phyloP scores from a whole-genome alignment of 768 basidiomycete genomes.

The Tremella mesenterica region DNA sequence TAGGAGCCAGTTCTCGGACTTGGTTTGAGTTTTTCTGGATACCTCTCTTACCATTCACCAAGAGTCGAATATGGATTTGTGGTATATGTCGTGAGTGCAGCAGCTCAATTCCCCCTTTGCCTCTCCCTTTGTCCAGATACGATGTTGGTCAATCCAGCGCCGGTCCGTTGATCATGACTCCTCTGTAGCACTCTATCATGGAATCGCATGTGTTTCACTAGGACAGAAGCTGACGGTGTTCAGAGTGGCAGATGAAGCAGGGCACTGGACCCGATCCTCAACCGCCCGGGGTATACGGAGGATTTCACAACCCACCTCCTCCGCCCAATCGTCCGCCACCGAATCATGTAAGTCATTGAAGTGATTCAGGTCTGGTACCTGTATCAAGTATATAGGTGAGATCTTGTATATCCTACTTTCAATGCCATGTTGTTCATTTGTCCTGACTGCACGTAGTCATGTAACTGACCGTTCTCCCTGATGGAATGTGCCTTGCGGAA shows the following conservation, averaged over 20 bases:
- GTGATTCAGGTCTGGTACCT: neutral
- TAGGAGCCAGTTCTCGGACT: constrained; percentile 21
- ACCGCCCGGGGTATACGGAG: constrained; percentile 18
- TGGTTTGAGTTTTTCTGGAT: constrained; percentile 41
- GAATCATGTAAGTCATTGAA: neutral
- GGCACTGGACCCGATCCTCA: constrained; percentile 38
- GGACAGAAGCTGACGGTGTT: neutral
- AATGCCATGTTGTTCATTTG: neutral
- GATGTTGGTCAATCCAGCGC: no score
- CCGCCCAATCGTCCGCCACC: constrained; percentile 11
- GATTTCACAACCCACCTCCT: constrained; percentile 5
- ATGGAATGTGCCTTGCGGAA: neutral
- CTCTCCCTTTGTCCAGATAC: neutral
- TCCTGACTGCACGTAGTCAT: neutral
- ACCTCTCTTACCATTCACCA: constrained; percentile 31
- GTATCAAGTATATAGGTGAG: neutral
- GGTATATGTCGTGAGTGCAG: constrained; percentile 30
- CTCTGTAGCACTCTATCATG: neutral
- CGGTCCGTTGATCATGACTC: no score
- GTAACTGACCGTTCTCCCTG: neutral
- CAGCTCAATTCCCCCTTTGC: neutral
- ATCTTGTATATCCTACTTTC: neutral
- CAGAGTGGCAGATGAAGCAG: constrained; percentile 36
- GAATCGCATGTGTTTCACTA: neutral
- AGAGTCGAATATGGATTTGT: constrained; percentile 32